Evolutionary conservation across 176 grass and related monocot species (phyloP), one percentile per base, ranked within the genome.

Genomic region (Pontederia crassipes): DNA sequence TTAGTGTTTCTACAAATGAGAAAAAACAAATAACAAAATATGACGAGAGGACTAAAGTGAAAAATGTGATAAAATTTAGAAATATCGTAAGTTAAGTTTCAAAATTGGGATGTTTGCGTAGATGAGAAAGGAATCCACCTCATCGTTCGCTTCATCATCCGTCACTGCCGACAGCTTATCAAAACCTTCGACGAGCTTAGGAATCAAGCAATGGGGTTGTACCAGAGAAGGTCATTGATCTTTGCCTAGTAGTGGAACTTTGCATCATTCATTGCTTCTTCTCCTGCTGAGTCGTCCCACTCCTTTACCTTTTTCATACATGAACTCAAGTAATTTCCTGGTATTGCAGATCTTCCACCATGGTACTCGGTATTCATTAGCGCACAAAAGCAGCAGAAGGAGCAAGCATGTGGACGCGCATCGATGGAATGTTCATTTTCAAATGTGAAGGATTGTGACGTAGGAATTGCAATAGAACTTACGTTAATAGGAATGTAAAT

Each of bases 271-370:
- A 90, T 86, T 47, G 87, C 75, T 52, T 86, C 75, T 46, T 79
- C 78, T 40, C 66, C 82, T 58, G 79, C 82, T 24, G 79, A 86
- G 69, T 90, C 87, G 54, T 90, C 71, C 82, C 87, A 90, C 20
- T 76, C 68, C 63, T 66, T 64, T 52, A 90, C 72, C 57, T 70
- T 86, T 86, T 65, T 53, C 51, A 66, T 82, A 85, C 67, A 82
- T 54, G 6, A 68, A 64, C 75, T 82, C 20, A 24, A 24, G 76
- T 59, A 90, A 73, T 29, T 53, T 76, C 75, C 86, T 85, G 49
- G 75, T 77, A 52, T 82, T 74, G 12, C 75, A 78, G 11, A 90
- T 58, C 66, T 82, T 86, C 50, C 57, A 65, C 87, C 82, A 90
- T n/a, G 81, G 74, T 46, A 90, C 79, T 63, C 48, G 64, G 63